Conservation (phyloP, 768 basidiomycete genomes). For the Naganishia friedmannii region DNA sequence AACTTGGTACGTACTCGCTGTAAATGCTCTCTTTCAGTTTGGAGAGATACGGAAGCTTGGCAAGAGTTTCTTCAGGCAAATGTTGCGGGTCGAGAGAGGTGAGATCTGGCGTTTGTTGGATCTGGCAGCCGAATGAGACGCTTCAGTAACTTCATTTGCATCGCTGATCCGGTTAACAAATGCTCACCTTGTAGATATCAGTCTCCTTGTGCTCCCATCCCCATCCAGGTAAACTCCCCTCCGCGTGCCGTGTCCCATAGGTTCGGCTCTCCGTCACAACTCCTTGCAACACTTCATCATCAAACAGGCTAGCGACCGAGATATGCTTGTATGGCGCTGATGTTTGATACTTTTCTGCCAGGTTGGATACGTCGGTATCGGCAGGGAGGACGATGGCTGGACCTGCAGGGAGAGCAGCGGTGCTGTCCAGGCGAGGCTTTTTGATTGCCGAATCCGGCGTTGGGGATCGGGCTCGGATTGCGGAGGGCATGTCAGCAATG, state of each 20-base stretch:
- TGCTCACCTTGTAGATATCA: constrained; percentile 85
- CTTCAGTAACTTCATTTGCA: background rate
- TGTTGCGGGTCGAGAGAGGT: constrained; percentile 75
- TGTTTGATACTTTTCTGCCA: constrained; percentile 61
- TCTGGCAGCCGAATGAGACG: constrained; percentile 56
- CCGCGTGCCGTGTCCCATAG: constrained; percentile 46
- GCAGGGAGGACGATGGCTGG: constrained; percentile 42
- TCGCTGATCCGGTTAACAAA: background rate
- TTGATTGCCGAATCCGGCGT: constrained; percentile 8
- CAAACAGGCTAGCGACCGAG: constrained; percentile 74
- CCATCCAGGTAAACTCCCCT: constrained; percentile 49
- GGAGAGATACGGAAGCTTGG: constrained; percentile 74
- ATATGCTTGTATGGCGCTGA: constrained; percentile 78
- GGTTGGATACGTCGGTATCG: constrained; percentile 56
- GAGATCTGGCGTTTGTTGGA: constrained; percentile 95
- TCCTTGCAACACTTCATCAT: constrained; percentile 63
- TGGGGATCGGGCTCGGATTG: constrained; percentile 9
- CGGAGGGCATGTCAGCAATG: constrained; percentile 39
- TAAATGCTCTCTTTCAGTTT: constrained; percentile 87
- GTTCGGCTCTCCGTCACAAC: constrained; percentile 48
- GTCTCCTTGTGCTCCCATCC: constrained; percentile 75
- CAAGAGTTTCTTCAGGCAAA: constrained; percentile 71
- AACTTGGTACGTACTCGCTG: constrained; percentile 54
- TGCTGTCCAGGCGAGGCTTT: constrained; percentile 9
- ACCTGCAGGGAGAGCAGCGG: constrained; percentile 15